phyloP scores from a whole-genome alignment of 2,329 filamentous ascomycete species.

The Bisporella sp. region DNA sequence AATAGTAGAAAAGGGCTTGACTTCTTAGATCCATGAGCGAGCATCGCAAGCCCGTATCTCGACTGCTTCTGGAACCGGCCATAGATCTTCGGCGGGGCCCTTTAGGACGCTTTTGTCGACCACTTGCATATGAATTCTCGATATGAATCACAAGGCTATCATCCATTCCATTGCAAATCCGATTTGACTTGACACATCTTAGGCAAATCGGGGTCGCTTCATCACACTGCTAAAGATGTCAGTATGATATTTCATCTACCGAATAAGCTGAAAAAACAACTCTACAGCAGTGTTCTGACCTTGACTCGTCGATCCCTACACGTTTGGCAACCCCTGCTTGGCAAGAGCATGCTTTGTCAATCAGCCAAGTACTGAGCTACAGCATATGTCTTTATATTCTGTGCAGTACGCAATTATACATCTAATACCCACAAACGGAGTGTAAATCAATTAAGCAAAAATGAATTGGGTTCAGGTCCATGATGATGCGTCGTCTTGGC shows the following conservation, averaged over 20 bases:
- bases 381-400: no score
- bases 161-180: neutral
- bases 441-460: no score
- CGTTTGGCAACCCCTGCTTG: constrained; percentile 5
- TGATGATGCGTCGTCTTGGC: no score
- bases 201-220: constrained; percentile 5
- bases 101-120: constrained; percentile 25
- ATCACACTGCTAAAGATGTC: constrained; percentile 4
- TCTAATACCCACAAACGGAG: no score
- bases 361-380: no score
- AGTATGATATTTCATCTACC: neutral
- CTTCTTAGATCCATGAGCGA: constrained; percentile 19
- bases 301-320: constrained; percentile 9
- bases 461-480: no score
- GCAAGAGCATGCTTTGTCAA: constrained; percentile 1
- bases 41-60: neutral
- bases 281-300: neutral
- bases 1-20: constrained; percentile 21
- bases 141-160: constrained; percentile 9
- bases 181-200: constrained; percentile 4
- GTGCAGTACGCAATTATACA: no score
- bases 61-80: constrained; percentile 4
- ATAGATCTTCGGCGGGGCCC: constrained; percentile 23
- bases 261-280: no score
- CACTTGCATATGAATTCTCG: constrained; percentile 26